phyloP scores from a whole-genome alignment of 768 basidiomycete genomes.

The Mycena kentingensis region DNA sequence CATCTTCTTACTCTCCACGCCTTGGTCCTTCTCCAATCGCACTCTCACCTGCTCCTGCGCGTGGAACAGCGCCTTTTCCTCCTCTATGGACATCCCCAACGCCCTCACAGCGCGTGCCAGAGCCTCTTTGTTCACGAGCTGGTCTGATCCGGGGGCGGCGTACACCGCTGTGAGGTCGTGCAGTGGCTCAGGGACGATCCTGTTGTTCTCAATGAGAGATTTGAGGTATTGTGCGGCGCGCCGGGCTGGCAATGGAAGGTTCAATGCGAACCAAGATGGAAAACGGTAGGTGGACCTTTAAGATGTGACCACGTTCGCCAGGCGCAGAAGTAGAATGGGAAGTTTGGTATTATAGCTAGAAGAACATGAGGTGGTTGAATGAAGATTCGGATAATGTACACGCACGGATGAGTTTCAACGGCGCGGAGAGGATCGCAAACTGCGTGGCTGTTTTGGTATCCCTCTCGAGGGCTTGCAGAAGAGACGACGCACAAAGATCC shows the following conservation, averaged over 20 bases:
- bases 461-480: background rate
- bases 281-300: conserved; percentile 35
- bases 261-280: background rate
- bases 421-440: conserved; percentile 50
- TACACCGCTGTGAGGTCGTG: conserved; percentile 9
- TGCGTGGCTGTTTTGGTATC: background rate
- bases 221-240: conserved; percentile 14
- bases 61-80: conserved; percentile 21
- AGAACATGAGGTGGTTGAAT: background rate
- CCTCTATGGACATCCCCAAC: conserved; percentile 7
- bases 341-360: conserved; percentile 54
- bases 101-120: conserved; percentile 2
- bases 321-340: conserved; percentile 59
- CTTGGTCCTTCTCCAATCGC: conserved; percentile 10
- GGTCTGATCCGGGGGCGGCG: background rate
- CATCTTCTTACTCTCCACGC: background rate
- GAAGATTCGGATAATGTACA: background rate
- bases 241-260: conserved; percentile 6
- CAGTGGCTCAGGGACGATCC: conserved; percentile 11
- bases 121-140: background rate
- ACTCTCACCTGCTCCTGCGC: conserved; percentile 24
- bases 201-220: conserved; percentile 9
- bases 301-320: conserved; percentile 61
- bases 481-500: conserved; percentile 14
- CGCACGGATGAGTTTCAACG: conserved; percentile 54